phyloP scores from a whole-genome alignment of 129 eudicot genomes.

The Flaveria ramosissima region DNA sequence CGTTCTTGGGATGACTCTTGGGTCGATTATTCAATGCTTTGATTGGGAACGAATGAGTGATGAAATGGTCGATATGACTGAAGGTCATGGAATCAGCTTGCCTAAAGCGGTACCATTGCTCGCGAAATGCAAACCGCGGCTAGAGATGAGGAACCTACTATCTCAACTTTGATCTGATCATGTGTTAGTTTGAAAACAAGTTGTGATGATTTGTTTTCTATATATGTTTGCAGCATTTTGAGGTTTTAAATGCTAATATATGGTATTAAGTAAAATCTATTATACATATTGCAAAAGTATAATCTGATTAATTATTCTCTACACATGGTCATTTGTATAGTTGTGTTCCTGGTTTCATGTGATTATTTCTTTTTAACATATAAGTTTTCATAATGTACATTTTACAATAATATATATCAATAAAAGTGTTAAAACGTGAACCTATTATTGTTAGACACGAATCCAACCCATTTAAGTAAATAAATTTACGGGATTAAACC shows the following conservation, averaged over 20 bases:
- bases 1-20: constrained; percentile 36
- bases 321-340: too few relatives aligned
- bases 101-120: constrained; percentile 44
- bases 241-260: not conserved
- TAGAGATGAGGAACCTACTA: constrained; percentile 31
- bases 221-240: not conserved
- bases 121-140: constrained; percentile 40
- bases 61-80: constrained; percentile 46
- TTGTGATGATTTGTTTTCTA: not conserved
- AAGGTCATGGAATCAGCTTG: constrained; percentile 42
- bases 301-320: too few relatives aligned
- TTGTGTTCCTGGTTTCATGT: too few relatives aligned
- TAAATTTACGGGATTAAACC: too few relatives aligned
- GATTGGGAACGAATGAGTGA: constrained; percentile 47
- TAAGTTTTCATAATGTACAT: too few relatives aligned
- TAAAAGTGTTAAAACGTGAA: too few relatives aligned
- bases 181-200: not conserved
- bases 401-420: too few relatives aligned
- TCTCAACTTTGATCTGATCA: constrained; percentile 15
- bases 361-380: too few relatives aligned
- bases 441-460: too few relatives aligned
- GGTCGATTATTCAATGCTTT: constrained; percentile 46
- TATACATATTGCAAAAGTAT: not conserved
- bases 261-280: not conserved
- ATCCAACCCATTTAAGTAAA: too few relatives aligned